These are phyloP conservation scores for Parachlorella kessleri DNA, from an alignment of 139 green algal species.

Conservation along the genomic window DNA sequence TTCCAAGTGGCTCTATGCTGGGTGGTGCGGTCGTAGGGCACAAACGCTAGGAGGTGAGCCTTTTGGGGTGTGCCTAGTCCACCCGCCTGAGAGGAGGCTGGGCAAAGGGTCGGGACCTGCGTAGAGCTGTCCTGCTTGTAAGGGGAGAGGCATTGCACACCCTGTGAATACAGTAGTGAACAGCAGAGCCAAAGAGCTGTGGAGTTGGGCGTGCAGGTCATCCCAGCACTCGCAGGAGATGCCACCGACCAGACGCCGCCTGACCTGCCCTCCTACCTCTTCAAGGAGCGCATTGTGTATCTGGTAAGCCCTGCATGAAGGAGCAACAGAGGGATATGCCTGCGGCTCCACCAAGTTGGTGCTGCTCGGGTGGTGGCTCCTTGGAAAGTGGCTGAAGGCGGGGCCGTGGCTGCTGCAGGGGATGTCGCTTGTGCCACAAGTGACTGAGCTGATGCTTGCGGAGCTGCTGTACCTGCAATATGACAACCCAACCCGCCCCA, in stretches of 20 bases:
- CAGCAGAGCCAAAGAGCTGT: no score
- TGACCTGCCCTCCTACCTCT: constrained; percentile 97
- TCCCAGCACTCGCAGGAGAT: constrained; percentile 73
- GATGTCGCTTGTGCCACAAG: constrained; percentile 88
- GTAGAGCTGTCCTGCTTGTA: not conserved
- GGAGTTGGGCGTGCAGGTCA: constrained; percentile 60
- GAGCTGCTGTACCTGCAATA: constrained; percentile 92
- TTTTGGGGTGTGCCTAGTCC: no score
- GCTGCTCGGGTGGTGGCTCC: not conserved
- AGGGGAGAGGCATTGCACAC: no score
- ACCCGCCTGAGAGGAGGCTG: no score
- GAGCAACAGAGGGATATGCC: no score
- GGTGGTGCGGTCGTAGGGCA: no score
- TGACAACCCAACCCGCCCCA: constrained; percentile 60
- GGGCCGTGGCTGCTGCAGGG: constrained; percentile 63
- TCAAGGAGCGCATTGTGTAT: constrained; percentile 99
- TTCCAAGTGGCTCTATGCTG: not conserved
- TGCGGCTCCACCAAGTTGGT: no score
- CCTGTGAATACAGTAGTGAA: no score
- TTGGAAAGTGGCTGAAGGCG: no score
- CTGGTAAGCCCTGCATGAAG: constrained; percentile 82
- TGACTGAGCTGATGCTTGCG: constrained; percentile 90
- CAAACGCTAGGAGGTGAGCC: no score
- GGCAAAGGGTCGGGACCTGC: no score
- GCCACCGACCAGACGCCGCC: constrained; percentile 86